A percentile compares a stretch with the other conserved stretches of the same genome.
Evolutionary conservation across 2,329 filamentous ascomycete genomes (phyloP).

Genomic region (Drechmeria coniospora): DNA sequence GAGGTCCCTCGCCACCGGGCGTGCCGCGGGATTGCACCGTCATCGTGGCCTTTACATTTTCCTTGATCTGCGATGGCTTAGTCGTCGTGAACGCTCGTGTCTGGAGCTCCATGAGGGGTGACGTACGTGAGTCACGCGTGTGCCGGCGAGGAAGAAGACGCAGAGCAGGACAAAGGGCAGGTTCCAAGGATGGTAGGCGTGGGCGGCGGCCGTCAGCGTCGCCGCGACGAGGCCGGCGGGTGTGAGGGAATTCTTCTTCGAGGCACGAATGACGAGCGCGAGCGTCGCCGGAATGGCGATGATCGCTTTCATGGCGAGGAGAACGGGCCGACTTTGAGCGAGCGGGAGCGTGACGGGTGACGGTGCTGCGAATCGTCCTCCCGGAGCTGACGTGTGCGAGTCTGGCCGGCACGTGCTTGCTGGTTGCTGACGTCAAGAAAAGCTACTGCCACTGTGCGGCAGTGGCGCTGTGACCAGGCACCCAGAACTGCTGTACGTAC

Average conservation of each 20-base stretch:
- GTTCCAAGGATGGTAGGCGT: conserved; percentile 87
- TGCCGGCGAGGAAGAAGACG: conserved; percentile 79
- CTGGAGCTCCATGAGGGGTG: conserved; percentile 2
- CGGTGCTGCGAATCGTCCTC: too few relatives aligned
- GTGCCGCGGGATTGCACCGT: conserved; percentile 64
- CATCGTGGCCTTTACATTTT: conserved; percentile 66
- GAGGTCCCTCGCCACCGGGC: conserved; percentile 63
- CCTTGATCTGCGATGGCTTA: conserved; percentile 59
- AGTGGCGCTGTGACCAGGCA: too few relatives aligned
- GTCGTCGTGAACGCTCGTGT: neutral
- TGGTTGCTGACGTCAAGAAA: too few relatives aligned
- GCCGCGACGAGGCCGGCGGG: conserved; percentile 59
- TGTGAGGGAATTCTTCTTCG: conserved; percentile 63
- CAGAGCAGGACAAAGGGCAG: conserved; percentile 73
- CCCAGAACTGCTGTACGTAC: too few relatives aligned
- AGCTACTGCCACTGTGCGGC: too few relatives aligned
- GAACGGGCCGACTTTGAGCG: too few relatives aligned
- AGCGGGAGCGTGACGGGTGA: too few relatives aligned
- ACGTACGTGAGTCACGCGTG: conserved; percentile 62
- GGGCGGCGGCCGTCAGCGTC: conserved; percentile 55
- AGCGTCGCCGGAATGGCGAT: conserved; percentile 43
- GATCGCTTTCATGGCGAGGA: conserved; percentile 44
- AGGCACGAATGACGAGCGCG: conserved; percentile 50
- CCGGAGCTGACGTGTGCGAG: too few relatives aligned
- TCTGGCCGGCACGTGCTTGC: too few relatives aligned